Percentiles rank a stretch among this genome's conserved stretches.
phyloP scores from a whole-genome alignment of 345 rosid species.

The Melaleuca alternifolia region DNA sequence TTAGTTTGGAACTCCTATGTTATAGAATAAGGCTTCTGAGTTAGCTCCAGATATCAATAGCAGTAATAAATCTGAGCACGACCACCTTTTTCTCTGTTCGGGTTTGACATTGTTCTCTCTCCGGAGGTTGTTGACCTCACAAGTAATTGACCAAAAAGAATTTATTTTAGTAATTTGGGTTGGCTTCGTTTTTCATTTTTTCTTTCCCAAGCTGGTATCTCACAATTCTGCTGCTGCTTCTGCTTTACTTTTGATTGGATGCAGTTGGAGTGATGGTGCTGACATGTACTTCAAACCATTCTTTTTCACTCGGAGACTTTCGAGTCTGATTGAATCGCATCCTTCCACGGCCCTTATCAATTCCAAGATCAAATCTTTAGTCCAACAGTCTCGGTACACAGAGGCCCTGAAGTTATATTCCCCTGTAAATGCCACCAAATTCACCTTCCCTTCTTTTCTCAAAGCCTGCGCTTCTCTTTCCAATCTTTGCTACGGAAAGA shows the following conservation, averaged over 20 bases:
- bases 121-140: not conserved
- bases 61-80: not conserved
- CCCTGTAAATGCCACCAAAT: conserved; percentile 24
- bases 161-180: not conserved
- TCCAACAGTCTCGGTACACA: conserved; percentile 23
- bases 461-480: conserved; percentile 48
- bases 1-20: not conserved
- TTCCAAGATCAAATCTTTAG: conserved; percentile 31
- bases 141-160: not conserved
- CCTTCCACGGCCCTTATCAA: conserved; percentile 7
- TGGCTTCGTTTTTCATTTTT: not conserved
- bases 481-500: conserved; percentile 34
- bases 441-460: conserved; percentile 60
- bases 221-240: not conserved
- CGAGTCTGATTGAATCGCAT: conserved; percentile 1
- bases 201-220: not conserved
- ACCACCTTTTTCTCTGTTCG: not conserved
- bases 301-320: conserved; percentile 14
- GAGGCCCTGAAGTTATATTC: conserved; percentile 46
- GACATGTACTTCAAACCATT: conserved; percentile 7
- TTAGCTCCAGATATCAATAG: not conserved
- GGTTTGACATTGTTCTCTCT: not conserved
- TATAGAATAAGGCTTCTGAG: not conserved
- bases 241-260: not conserved
- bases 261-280: not conserved